Conservation (phyloP, 371 early-diverging fungal genomes). For the Mucor irregularis region DNA sequence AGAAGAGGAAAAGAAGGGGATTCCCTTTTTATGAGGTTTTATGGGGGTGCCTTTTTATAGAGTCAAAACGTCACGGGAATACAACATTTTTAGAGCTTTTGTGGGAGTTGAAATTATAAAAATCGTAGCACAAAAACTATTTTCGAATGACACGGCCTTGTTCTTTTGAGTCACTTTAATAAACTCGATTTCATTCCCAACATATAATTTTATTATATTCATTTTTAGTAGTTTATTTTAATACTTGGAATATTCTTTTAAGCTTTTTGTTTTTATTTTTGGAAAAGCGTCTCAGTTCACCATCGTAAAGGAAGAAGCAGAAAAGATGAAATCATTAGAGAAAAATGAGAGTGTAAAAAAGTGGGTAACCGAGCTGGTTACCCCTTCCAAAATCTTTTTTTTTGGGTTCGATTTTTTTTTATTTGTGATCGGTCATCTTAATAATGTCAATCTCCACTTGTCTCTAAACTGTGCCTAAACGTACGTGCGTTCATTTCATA, state of each 20-base stretch:
- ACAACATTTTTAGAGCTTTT: slow-evolving; percentile 1
- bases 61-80: slow-evolving; percentile 6
- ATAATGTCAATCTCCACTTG: slow-evolving; percentile 11
- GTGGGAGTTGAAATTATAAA: slow-evolving; percentile 6
- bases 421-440: slow-evolving; percentile 14
- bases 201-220: not conserved
- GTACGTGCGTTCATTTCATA: not conserved
- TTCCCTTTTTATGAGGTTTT: slow-evolving; percentile 4
- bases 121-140: slow-evolving; percentile 8
- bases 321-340: slow-evolving; percentile 2
- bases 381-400: not conserved
- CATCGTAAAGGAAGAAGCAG: not conserved
- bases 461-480: not conserved
- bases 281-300: no score
- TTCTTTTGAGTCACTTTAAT: slow-evolving; percentile 12
- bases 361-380: slow-evolving; percentile 11
- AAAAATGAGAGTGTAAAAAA: not conserved
- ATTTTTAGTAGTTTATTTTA: not conserved
- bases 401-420: not conserved
- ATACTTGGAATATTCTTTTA: no score
- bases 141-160: slow-evolving; percentile 11
- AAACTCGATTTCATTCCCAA: slow-evolving; percentile 5
- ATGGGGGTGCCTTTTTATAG: not conserved
- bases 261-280: no score
- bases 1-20: not conserved